Evolutionary conservation across 2,329 filamentous ascomycete species (phyloP).

Genomic region (Aspergillus eucalypticola): DNA sequence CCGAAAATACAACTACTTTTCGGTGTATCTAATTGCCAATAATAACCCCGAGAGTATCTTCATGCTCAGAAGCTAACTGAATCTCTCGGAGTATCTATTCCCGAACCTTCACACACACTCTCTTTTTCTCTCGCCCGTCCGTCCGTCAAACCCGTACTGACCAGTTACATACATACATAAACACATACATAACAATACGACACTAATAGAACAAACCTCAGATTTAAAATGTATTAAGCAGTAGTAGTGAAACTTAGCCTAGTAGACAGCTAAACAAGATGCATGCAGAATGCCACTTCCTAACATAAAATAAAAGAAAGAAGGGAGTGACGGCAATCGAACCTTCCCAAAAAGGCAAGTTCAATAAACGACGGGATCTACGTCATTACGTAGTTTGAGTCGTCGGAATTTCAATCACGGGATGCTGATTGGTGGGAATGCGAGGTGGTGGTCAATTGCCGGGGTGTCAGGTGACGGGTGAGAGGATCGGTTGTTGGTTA

Average conservation of each 20-base stretch:
- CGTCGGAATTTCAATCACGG: slow-evolving; percentile 10
- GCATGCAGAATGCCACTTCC: no score
- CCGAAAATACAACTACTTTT: no score
- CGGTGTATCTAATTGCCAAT: no score
- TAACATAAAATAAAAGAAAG: not conserved
- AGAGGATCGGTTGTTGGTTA: not conserved
- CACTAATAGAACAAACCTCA: not conserved
- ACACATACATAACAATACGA: not conserved
- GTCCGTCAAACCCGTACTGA: not conserved
- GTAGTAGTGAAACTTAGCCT: no score
- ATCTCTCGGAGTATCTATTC: not conserved
- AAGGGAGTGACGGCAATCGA: slow-evolving; percentile 7
- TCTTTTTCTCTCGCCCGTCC: no score
- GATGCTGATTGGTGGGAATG: slow-evolving; percentile 13
- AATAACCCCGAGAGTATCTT: not conserved
- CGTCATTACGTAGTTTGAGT: slow-evolving; percentile 2
- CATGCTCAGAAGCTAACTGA: not conserved
- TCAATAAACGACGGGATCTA: slow-evolving; percentile 5
- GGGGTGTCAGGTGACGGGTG: slow-evolving; percentile 12
- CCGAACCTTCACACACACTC: not conserved
- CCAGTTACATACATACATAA: not conserved
- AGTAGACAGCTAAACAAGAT: no score
- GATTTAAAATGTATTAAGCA: not conserved
- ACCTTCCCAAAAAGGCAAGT: slow-evolving; percentile 3
- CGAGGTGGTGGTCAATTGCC: slow-evolving; percentile 1